Evolutionary conservation across 2,329 filamentous ascomycete species (phyloP).

Genomic region (Cryphonectria nitschkei): DNA sequence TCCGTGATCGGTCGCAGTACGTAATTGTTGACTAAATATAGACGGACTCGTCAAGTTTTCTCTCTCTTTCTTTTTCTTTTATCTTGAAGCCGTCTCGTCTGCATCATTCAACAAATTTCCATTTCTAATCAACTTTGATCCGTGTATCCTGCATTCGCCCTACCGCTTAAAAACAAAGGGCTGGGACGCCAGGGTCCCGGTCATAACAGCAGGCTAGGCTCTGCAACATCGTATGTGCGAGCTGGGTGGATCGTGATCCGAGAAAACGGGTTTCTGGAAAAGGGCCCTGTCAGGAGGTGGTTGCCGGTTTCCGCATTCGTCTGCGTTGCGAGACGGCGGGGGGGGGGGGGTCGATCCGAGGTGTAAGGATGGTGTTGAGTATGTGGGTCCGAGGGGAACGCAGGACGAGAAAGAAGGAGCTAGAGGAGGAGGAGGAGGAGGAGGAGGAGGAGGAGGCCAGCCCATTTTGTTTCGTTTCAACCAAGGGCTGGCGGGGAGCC

Average conservation of each 20-base stretch:
- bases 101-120: not conserved
- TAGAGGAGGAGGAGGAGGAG: not conserved
- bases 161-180: not conserved
- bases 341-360: not conserved
- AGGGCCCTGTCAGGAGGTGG: not conserved
- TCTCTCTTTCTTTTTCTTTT: too few relatives aligned
- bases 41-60: too few relatives aligned
- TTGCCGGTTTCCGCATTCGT: not conserved
- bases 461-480: constrained; percentile 25
- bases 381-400: not conserved
- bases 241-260: not conserved
- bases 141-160: not conserved
- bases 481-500: constrained; percentile 2
- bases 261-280: not conserved
- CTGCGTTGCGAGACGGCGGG: not conserved
- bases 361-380: not conserved
- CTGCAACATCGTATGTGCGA: not conserved
- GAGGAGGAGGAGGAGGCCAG: not conserved
- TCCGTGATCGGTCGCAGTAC: not conserved
- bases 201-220: not conserved
- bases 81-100: too few relatives aligned
- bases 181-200: too few relatives aligned
- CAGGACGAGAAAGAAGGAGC: too few relatives aligned
- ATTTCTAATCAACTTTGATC: not conserved
- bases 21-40: too few relatives aligned